Percentiles rank a stretch among this genome's conserved stretches.
Conservation (phyloP, 768 basidiomycete genomes). For the Gelatoporia subvermispora region DNA sequence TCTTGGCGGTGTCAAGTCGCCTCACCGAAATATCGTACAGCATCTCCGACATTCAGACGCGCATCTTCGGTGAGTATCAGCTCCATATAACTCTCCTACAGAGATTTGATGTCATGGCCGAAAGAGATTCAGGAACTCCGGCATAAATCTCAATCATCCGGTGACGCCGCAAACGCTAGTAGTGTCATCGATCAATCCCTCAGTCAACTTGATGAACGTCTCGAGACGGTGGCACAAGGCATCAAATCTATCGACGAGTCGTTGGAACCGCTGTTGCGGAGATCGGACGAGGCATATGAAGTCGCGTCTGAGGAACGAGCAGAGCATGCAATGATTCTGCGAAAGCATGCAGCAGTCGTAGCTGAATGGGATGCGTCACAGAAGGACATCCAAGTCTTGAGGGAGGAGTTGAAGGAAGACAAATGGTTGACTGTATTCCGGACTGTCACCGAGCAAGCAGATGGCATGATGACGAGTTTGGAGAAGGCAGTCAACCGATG, state of each 20-base stretch:
- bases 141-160: slow-evolving; percentile 72
- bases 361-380: slow-evolving; percentile 81
- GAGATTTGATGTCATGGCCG: not conserved
- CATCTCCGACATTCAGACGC: slow-evolving; percentile 86
- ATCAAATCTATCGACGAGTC: slow-evolving; percentile 66
- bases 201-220: slow-evolving; percentile 71
- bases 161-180: slow-evolving; percentile 54
- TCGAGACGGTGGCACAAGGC: slow-evolving; percentile 68
- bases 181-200: slow-evolving; percentile 77
- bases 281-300: slow-evolving; percentile 23
- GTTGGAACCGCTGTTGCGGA: slow-evolving; percentile 53
- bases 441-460: slow-evolving; percentile 90
- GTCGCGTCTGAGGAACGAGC: slow-evolving; percentile 15
- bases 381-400: slow-evolving; percentile 72
- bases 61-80: slow-evolving; percentile 69
- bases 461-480: slow-evolving; percentile 95
- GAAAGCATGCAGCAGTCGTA: slow-evolving; percentile 70
- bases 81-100: not conserved
- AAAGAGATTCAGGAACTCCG: slow-evolving; percentile 92
- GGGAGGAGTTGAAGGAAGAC: slow-evolving; percentile 94
- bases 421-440: slow-evolving; percentile 95
- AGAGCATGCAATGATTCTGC: slow-evolving; percentile 49
- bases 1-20: slow-evolving; percentile 76
- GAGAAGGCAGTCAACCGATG: slow-evolving; percentile 91
- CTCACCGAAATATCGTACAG: slow-evolving; percentile 85